Evolutionary conservation across 2,329 filamentous ascomycete species (phyloP), one percentile per base, ranked within the genome.

Genomic region (Pyrenophora teres): DNA sequence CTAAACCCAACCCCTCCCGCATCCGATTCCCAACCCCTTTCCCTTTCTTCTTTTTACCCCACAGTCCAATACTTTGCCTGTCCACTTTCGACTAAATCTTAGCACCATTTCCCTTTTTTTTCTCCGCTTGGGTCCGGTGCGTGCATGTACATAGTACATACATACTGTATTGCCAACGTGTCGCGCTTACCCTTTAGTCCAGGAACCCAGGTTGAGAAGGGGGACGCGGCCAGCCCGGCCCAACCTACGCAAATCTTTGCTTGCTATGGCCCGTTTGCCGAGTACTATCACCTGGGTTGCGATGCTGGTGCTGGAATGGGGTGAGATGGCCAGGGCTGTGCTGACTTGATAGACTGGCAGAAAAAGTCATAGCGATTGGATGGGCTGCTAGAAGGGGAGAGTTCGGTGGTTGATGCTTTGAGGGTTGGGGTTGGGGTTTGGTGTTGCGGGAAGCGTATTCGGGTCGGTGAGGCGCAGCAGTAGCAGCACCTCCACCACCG

Each of bases 331-430:
- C 66, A 64, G 56, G 65, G 63, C 60, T 57, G 57, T 63, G 63
- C 64, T 41, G 21, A 60, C 59, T 57, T 62, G 50, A 52, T 39
- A 37, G 52, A 38, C 40, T 50, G 66, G 65, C 66, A 69, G 63
- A 68, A 68, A 68, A 50, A 52, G 18, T n/a, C 15, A 1, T 8
- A 4, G 6, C 39, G n/a, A 67, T 68, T 68, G 64, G 64, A 40
- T 62, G 57, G 51, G 56, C 41, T 35, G 37, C 12, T 8, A 15
- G 15, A 15, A 15, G 16, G 33, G 15, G 27, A 25, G 49, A 52
- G 56, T 49, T 44, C 32, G 48, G 48, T 50, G 42, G 42, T 32
- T 39, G 42, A 51, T 38, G 48, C 37, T 18, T 16, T 6, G 33
- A 30, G 38, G 39, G 43, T 50, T 50, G 52, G 38, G 39, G 43